Percentiles rank a stretch among this genome's conserved stretches.
Evolutionary conservation across 225 moss, liverwort and hornwort genomes (phyloP).

Genomic region (Polytrichum commune): DNA sequence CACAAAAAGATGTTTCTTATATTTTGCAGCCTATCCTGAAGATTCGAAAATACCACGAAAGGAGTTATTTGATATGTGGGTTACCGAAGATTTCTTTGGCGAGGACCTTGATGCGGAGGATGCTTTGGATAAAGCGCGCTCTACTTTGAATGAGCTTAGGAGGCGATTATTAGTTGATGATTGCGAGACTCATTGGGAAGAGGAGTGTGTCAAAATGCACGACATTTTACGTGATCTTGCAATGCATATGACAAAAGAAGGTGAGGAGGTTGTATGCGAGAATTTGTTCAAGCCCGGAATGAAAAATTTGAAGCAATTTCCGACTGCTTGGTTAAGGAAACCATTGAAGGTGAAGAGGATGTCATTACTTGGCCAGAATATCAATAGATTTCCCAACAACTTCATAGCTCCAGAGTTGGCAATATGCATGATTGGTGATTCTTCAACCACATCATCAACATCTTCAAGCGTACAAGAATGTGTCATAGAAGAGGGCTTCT

Average conservation of each 20-base stretch:
- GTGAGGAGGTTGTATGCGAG: not conserved
- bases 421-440: not conserved
- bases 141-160: not conserved
- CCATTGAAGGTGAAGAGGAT: conserved; percentile 7
- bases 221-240: not conserved
- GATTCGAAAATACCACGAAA: not conserved
- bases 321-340: not conserved
- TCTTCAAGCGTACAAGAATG: too few species aligned
- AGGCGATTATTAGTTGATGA: not conserved
- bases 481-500: too few species aligned
- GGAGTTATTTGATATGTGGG: not conserved
- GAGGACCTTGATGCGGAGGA: not conserved
- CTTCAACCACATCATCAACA: too few species aligned
- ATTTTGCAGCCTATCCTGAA: conserved; percentile 3
- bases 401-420: not conserved
- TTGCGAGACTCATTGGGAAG: rapidly evolving
- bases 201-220: not conserved
- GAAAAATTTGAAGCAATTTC: not conserved
- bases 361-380: not conserved
- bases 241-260: not conserved
- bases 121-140: too few species aligned
- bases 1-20: not conserved
- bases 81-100: not conserved
- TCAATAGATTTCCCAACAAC: not conserved
- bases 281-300: not conserved